These are phyloP conservation scores for Trebouxia sp. DNA, from an alignment of 139 green algal genomes.

Conservation along the genomic window DNA sequence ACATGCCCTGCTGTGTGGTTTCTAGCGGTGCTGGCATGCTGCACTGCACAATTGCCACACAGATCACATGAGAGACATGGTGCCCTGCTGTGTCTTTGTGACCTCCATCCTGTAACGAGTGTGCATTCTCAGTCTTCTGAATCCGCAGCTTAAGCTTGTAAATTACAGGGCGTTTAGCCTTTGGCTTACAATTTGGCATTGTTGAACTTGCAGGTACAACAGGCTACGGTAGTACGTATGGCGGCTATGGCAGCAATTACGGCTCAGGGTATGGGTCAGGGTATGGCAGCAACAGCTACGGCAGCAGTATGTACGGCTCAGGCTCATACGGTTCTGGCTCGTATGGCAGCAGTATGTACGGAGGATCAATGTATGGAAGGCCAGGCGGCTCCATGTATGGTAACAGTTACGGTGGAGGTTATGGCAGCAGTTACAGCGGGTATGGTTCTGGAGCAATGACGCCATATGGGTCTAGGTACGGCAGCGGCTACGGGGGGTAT, in stretches of 20 bases:
- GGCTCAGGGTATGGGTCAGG: constrained; percentile 22
- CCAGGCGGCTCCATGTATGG: constrained; percentile 34
- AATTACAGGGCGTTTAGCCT: too few species aligned
- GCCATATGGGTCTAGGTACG: constrained; percentile 29
- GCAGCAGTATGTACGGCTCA: constrained; percentile 44
- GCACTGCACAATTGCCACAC: neutral
- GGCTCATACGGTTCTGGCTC: constrained; percentile 19
- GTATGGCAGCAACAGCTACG: constrained; percentile 2
- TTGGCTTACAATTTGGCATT: too few species aligned
- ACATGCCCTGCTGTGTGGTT: too few species aligned
- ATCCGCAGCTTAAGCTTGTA: neutral
- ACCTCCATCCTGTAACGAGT: neutral
- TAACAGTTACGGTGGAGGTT: constrained; percentile 29
- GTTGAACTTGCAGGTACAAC: constrained; percentile 7
- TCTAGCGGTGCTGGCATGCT: neutral
- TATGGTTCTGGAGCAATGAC: constrained; percentile 28
- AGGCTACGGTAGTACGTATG: constrained; percentile 32
- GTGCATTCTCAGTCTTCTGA: neutral
- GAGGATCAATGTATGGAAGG: constrained; percentile 32
- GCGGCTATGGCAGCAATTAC: constrained; percentile 26
- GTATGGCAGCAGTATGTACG: constrained; percentile 37
- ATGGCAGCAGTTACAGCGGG: constrained; percentile 23
- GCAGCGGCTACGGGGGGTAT: constrained; percentile 37
- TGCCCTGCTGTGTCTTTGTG: neutral
- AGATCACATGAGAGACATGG: neutral